Evolutionary conservation across 202 grass and related monocot genomes (phyloP).

Genomic region (Tripidium arundinaceum): DNA sequence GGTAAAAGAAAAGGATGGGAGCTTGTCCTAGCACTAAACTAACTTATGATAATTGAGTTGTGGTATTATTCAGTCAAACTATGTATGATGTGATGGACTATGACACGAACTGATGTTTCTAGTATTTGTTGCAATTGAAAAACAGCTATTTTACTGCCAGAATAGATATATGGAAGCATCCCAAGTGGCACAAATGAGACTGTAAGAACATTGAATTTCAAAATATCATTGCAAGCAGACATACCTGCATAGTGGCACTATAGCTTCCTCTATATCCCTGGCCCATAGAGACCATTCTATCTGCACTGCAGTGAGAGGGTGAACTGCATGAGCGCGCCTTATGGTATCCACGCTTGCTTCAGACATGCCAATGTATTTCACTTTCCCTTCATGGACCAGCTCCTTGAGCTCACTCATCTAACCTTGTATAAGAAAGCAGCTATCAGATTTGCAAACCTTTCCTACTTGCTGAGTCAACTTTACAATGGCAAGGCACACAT

Average conservation of each 20-base stretch:
- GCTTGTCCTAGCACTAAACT: background rate
- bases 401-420: slow-evolving; percentile 22
- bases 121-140: too few relatives aligned
- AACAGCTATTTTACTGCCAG: too few relatives aligned
- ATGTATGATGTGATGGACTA: background rate
- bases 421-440: background rate
- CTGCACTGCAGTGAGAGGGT: slow-evolving; percentile 27
- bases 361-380: slow-evolving; percentile 62
- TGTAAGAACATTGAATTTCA: too few relatives aligned
- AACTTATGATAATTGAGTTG: background rate
- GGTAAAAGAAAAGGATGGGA: too few relatives aligned
- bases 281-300: too few relatives aligned
- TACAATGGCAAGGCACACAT: background rate
- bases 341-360: slow-evolving; percentile 60
- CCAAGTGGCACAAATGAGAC: too few relatives aligned
- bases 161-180: too few relatives aligned
- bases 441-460: background rate
- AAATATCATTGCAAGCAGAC: too few relatives aligned
- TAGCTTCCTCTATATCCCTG: too few relatives aligned
- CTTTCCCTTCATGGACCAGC: slow-evolving; percentile 58
- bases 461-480: background rate
- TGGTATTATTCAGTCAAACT: background rate
- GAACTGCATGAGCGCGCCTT: slow-evolving; percentile 52
- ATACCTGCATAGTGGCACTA: too few relatives aligned
- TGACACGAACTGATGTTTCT: too few relatives aligned